phyloP scores from a whole-genome alignment of 2,329 filamentous ascomycete species.

The Diaporthe caulivora region DNA sequence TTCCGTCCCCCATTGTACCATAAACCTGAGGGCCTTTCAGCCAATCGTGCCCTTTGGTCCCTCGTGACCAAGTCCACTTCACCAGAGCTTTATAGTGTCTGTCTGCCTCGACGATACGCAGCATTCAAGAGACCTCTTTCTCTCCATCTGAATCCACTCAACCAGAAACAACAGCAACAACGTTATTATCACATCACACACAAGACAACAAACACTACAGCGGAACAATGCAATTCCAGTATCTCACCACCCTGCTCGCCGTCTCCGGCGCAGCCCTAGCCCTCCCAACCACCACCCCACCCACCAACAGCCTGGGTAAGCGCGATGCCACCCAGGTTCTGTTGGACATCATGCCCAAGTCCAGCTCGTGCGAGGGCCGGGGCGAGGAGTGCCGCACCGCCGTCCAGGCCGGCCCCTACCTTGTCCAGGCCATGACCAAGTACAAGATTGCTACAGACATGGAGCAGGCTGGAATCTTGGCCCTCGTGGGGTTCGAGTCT shows the following conservation, averaged over 20 bases:
- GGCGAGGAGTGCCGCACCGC: slow-evolving; percentile 74
- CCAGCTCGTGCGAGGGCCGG: slow-evolving; percentile 64
- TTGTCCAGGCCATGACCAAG: slow-evolving; percentile 67
- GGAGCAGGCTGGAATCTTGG: slow-evolving; percentile 77
- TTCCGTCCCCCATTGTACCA: slow-evolving; percentile 5
- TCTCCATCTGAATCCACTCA: neutral
- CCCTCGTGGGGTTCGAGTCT: slow-evolving; percentile 79
- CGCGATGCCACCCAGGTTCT: slow-evolving; percentile 55
- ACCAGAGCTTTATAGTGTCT: neutral
- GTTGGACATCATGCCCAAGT: slow-evolving; percentile 67
- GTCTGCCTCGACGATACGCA: neutral
- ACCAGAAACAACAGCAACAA: neutral
- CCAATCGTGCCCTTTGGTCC: neutral
- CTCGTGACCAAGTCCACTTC: neutral
- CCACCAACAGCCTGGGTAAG: slow-evolving; percentile 35
- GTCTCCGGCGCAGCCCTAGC: slow-evolving; percentile 45
- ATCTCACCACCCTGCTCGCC: slow-evolving; percentile 44
- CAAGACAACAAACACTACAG: neutral
- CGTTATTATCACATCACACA: neutral
- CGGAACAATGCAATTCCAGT: slow-evolving; percentile 47
- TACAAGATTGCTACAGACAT: slow-evolving; percentile 67
- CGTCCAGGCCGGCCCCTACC: slow-evolving; percentile 67
- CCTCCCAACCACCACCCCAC: slow-evolving; percentile 39
- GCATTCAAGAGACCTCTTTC: neutral
- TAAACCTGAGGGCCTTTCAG: neutral